Conservation (phyloP, 441 rosid genomes). For the Jatropha podagrica region DNA sequence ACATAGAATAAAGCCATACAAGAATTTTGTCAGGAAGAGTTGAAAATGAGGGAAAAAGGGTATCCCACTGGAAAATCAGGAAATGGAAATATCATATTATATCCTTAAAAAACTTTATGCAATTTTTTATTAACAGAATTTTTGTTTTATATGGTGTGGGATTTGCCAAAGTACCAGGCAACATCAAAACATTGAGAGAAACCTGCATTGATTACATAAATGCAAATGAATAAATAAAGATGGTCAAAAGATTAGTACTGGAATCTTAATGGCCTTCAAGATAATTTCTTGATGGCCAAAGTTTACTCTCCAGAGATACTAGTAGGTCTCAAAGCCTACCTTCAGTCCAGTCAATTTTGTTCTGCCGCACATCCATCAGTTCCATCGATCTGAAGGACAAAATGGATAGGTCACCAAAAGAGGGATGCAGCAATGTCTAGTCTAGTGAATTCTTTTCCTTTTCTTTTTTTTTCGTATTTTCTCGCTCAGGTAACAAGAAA, state of each 20-base stretch:
- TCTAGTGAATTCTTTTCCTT: not conserved
- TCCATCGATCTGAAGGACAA: not conserved
- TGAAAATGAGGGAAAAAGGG: conserved; percentile 8
- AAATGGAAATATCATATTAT: conserved; percentile 15
- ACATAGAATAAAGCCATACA: conserved; percentile 25
- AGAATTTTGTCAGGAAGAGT: conserved; percentile 18
- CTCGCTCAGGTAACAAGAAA: not conserved
- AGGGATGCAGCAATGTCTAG: not conserved
- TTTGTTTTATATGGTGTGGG: not conserved
- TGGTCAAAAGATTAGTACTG: not conserved
- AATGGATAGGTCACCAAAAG: not conserved
- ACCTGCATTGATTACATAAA: not conserved
- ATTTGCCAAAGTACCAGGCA: conserved; percentile 15
- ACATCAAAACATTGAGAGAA: conserved; percentile 14
- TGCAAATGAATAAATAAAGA: not conserved
- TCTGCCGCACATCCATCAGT: not conserved
- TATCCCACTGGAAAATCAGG: conserved; percentile 7
- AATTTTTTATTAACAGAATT: conserved; percentile 19
- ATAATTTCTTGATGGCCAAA: not conserved
- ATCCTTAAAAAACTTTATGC: conserved; percentile 12
- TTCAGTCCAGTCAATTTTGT: not conserved
- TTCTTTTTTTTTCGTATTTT: not conserved
- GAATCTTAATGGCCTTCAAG: not conserved
- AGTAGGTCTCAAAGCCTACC: not conserved
- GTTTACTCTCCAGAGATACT: not conserved